Evolutionary conservation across 2,329 filamentous ascomycete genomes (phyloP).

Genomic region (Trichophyton mentagrophytes): DNA sequence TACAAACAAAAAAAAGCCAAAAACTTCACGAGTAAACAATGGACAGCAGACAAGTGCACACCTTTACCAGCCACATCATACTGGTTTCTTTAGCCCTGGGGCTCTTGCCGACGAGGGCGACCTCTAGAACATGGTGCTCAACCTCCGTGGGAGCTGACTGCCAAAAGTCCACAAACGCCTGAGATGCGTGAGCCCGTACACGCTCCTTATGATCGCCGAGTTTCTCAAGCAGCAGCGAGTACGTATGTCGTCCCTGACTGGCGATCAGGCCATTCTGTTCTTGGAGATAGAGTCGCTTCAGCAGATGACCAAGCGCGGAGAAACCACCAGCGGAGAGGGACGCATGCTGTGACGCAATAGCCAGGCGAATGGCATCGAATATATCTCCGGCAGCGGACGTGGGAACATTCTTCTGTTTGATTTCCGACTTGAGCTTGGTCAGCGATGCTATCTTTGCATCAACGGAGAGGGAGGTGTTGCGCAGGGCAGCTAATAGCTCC

Average conservation of each 20-base stretch:
- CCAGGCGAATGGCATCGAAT: slow-evolving; percentile 68
- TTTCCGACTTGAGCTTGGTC: slow-evolving; percentile 66
- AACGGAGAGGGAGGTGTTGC: slow-evolving; percentile 52
- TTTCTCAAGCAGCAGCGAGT: slow-evolving; percentile 67
- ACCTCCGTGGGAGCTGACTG: slow-evolving; percentile 56
- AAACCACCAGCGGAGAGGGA: slow-evolving; percentile 71
- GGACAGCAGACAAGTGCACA: slow-evolving; percentile 25
- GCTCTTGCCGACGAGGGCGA: slow-evolving; percentile 67
- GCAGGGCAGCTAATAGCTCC: slow-evolving; percentile 41
- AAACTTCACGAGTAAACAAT: neutral
- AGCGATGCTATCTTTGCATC: slow-evolving; percentile 61
- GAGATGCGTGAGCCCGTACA: slow-evolving; percentile 58
- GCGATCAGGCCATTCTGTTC: slow-evolving; percentile 61
- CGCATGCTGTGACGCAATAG: slow-evolving; percentile 63
- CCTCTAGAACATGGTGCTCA: slow-evolving; percentile 66
- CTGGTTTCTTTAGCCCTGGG: slow-evolving; percentile 70
- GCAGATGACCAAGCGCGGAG: slow-evolving; percentile 72
- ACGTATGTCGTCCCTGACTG: slow-evolving; percentile 54
- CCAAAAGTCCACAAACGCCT: slow-evolving; percentile 68
- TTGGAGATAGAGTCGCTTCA: slow-evolving; percentile 76
- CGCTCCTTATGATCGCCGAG: slow-evolving; percentile 83
- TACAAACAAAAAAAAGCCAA: neutral
- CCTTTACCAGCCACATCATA: slow-evolving; percentile 73
- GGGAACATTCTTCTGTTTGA: slow-evolving; percentile 85
- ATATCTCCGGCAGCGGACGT: slow-evolving; percentile 56